Percentiles rank a stretch among this genome's conserved stretches.
Evolutionary conservation across 768 basidiomycete species (phyloP).

Genomic region (Symmetrospora coprosmae): DNA sequence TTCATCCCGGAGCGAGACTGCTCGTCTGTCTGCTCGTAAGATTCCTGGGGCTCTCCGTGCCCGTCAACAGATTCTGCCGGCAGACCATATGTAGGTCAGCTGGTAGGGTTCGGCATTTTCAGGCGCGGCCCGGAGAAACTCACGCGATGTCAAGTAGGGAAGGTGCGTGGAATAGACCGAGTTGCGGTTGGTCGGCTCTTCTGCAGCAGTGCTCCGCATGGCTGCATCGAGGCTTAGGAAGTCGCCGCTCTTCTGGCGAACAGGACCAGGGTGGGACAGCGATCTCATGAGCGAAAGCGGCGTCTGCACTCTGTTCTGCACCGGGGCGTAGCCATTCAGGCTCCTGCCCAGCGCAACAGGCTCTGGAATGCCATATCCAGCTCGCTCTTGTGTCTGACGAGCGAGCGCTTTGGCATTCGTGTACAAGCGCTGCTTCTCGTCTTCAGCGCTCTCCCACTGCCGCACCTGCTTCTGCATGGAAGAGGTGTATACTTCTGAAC

Average conservation of each 20-base stretch:
- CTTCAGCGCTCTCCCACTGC: slow-evolving; percentile 2
- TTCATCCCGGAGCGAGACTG: too few species aligned
- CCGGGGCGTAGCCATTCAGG: not conserved
- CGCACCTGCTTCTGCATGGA: too few species aligned
- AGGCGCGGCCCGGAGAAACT: not conserved
- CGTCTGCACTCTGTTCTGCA: not conserved
- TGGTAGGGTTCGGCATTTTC: too few species aligned
- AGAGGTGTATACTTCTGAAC: too few species aligned
- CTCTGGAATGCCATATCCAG: not conserved
- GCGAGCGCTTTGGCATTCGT: not conserved
- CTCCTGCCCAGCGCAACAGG: too few species aligned
- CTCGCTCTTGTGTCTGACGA: not conserved
- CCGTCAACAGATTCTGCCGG: too few species aligned
- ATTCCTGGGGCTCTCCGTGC: too few species aligned
- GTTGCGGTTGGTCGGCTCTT: not conserved
- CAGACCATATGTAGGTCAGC: too few species aligned
- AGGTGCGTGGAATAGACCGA: not conserved
- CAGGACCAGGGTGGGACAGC: not conserved
- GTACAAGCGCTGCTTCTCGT: slow-evolving; percentile 1
- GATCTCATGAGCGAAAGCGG: slow-evolving; percentile 6
- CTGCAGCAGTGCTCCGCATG: not conserved
- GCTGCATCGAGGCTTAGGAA: not conserved
- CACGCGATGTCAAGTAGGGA: not conserved
- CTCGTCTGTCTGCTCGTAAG: too few species aligned
- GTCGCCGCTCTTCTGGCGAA: not conserved